phyloP scores from a whole-genome alignment of 78 protist genomes.

The Dictyostelium intermedium region DNA sequence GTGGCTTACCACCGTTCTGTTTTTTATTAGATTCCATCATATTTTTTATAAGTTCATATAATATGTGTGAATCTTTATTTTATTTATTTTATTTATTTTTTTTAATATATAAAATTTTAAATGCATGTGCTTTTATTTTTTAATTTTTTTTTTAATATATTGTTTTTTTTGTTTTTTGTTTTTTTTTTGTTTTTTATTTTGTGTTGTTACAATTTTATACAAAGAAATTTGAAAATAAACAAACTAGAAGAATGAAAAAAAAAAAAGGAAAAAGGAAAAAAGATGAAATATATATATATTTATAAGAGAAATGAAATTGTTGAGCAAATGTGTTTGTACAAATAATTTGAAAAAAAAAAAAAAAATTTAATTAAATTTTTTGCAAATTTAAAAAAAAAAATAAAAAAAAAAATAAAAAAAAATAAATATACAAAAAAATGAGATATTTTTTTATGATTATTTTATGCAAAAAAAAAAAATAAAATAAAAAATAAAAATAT shows the following conservation, averaged over 20 bases:
- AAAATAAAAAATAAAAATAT: too few relatives aligned
- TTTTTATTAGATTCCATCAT: neutral
- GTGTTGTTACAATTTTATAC: neutral
- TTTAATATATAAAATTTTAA: neutral
- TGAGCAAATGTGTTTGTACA: neutral
- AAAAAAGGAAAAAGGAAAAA: neutral
- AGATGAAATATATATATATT: neutral
- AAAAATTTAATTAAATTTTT: neutral
- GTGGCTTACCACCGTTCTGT: conserved; percentile 9
- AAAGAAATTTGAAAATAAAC: neutral
- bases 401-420: neutral
- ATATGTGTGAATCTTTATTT: neutral
- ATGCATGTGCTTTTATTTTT: neutral
- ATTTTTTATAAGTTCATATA: neutral
- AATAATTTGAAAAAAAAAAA: neutral
- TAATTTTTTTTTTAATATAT: neutral
- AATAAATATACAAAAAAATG: neutral
- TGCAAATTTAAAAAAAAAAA: neutral
- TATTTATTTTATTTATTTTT: neutral
- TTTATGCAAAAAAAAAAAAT: too few relatives aligned
- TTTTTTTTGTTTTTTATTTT: neutral
- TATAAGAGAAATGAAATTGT: neutral
- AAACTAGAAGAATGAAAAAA: neutral
- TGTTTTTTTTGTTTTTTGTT: neutral
- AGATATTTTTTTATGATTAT: too few relatives aligned